Evolutionary conservation across 305 asterid genomes (phyloP), one percentile per base, ranked within the genome.

Genomic region (Plantago rigida): DNA sequence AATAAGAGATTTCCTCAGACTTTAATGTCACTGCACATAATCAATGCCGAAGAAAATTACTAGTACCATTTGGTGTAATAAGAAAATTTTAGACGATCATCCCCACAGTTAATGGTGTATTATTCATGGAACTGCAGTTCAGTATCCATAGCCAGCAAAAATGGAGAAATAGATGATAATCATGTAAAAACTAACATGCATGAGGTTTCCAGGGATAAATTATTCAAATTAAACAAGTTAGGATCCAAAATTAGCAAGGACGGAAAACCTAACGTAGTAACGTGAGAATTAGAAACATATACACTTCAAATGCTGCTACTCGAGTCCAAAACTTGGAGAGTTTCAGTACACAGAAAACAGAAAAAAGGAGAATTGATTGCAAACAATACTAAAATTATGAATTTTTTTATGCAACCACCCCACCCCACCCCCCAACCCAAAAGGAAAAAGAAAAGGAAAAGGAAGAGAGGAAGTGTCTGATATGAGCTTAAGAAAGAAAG

Each of bases 1-100:
- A 73, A 61, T 66, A 56, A 55, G 56, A 8, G 24, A 60, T 65
- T 65, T 53, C 14, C 8, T 52, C 48, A 63, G 59, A 56, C 39
- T 45, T 34, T 22, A 56, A 11, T 26, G 46, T 28, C 13, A 53
- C 14, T 5, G 48, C 59, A 65, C 47, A 59, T 13, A 19, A 50
- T 46, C 59, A 63, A 62, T 3, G 46, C 39, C 28, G 51, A 49
- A 13, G 34, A 64, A 14, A 58, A 44, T 11, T 14, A 17, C 13
- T 49, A 65, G 26, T 22, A 22, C 0, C 26, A 2, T 22, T 22
- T 34, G 39, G 24, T 44, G 13, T 58, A 12, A 22, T 22, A 51
- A 34, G 13, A 24, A 26, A 53, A 0, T 4, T 10, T 26, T 9
- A 58, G 52, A 11, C 11, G 3, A 19, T 28, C 61, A 28, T 51